Conservation (phyloP, 2,329 filamentous ascomycete genomes). For the Dactylellina leptospora region DNA sequence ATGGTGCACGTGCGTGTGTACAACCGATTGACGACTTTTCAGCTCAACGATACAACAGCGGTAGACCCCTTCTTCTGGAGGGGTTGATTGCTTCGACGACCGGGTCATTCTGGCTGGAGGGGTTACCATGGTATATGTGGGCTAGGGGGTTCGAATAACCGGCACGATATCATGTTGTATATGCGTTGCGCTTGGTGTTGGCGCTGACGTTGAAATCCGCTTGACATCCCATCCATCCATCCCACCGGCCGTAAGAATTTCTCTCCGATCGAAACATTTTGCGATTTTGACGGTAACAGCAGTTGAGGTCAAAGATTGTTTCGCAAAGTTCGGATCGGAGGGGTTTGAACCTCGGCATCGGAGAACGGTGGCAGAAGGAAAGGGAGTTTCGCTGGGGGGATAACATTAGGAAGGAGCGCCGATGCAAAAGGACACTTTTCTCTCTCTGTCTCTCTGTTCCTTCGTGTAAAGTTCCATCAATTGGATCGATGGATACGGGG, state of each 20-base stretch:
- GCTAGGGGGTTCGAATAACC: no score
- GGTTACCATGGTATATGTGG: neutral
- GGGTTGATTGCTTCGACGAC: neutral
- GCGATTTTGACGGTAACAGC: neutral
- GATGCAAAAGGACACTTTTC: neutral
- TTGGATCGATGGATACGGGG: neutral
- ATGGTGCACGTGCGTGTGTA: no score
- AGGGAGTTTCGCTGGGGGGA: no score
- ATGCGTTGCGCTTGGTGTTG: neutral
- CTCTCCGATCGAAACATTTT: neutral
- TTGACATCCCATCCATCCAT: neutral
- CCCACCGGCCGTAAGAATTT: constrained; percentile 1
- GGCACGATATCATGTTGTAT: neutral
- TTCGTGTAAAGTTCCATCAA: neutral
- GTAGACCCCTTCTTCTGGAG: no score
- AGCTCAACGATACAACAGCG: no score
- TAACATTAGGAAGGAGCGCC: no score
- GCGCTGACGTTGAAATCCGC: neutral
- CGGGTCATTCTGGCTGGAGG: neutral
- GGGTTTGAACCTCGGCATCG: neutral
- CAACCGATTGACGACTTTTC: no score
- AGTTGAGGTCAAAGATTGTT: neutral
- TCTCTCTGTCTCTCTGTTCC: no score
- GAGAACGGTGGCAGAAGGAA: no score
- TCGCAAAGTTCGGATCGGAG: neutral